Evolutionary conservation across 73 alveolate genomes (phyloP).

Genomic region (Tetrahymena elliotti): DNA sequence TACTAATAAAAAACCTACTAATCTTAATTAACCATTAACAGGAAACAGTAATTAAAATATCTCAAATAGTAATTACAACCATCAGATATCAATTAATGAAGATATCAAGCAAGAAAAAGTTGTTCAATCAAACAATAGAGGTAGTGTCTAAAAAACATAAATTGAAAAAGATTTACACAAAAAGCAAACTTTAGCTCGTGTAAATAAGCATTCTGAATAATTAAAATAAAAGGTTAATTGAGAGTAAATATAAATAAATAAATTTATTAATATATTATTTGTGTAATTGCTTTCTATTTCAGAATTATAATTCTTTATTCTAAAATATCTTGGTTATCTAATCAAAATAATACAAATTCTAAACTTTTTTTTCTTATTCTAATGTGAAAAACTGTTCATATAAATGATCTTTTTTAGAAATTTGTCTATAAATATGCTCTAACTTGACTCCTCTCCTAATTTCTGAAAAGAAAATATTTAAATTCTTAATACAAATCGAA

Average conservation of each 20-base stretch:
- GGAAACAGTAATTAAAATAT: neutral
- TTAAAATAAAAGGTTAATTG: neutral
- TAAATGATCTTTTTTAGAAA: too few relatives aligned
- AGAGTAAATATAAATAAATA: neutral
- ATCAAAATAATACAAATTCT: too few relatives aligned
- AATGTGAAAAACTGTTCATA: too few relatives aligned
- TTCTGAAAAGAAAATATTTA: too few relatives aligned
- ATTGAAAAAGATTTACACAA: neutral
- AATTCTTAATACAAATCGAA: too few relatives aligned
- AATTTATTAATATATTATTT: too few relatives aligned
- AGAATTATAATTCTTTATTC: too few relatives aligned
- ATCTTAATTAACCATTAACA: neutral
- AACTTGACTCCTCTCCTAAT: too few relatives aligned
- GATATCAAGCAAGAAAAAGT: neutral
- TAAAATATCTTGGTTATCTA: too few relatives aligned
- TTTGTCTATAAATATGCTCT: too few relatives aligned
- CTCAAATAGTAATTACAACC: neutral
- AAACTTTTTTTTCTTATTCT: too few relatives aligned
- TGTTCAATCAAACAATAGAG: neutral
- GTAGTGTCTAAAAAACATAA: neutral
- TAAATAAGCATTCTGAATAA: neutral
- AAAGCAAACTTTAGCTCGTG: neutral
- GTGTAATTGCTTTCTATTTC: too few relatives aligned
- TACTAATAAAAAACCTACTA: neutral
- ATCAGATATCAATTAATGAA: neutral